Conservation (phyloP, 306 rosid genomes). For the Pueraria montana region DNA sequence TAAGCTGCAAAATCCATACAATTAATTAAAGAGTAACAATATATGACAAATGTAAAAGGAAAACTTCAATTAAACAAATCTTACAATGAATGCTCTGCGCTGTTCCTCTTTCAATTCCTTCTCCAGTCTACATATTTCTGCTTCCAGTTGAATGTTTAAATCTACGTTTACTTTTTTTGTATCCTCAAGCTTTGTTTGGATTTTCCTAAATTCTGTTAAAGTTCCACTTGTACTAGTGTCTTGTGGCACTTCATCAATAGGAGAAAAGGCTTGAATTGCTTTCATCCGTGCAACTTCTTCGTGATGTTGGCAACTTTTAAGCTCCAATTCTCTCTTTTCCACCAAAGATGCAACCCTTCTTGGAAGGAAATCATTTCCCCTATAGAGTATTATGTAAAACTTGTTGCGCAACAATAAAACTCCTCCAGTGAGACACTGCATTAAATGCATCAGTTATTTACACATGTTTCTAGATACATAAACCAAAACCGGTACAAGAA, state of each 20-base stretch:
- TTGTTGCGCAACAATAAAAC: conserved; percentile 82
- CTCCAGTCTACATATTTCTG: conserved; percentile 67
- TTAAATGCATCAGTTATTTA: conserved; percentile 41
- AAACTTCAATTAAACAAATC: conserved; percentile 50
- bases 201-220: conserved; percentile 70
- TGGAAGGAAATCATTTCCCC: conserved; percentile 94
- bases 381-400: conserved; percentile 72
- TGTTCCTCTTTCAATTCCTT: conserved; percentile 67
- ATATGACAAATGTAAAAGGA: conserved; percentile 35
- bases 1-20: conserved; percentile 64
- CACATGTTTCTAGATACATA: conserved; percentile 1
- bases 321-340: conserved; percentile 73
- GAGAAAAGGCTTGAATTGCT: conserved; percentile 59
- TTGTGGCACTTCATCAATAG: conserved; percentile 52
- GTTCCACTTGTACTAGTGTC: conserved; percentile 68
- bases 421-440: conserved; percentile 91
- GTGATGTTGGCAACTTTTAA: conserved; percentile 59
- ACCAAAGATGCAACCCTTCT: conserved; percentile 62
- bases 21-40: conserved; percentile 20
- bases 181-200: conserved; percentile 54
- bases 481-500: conserved; percentile 18
- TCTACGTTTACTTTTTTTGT: conserved; percentile 41
- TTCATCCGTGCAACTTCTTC: conserved; percentile 78
- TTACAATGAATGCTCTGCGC: conserved; percentile 68
- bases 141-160: conserved; percentile 63